These are phyloP conservation scores for Lolium multiflorum DNA, from an alignment of 176 grass and related monocot genomes.

Conservation along the genomic window DNA sequence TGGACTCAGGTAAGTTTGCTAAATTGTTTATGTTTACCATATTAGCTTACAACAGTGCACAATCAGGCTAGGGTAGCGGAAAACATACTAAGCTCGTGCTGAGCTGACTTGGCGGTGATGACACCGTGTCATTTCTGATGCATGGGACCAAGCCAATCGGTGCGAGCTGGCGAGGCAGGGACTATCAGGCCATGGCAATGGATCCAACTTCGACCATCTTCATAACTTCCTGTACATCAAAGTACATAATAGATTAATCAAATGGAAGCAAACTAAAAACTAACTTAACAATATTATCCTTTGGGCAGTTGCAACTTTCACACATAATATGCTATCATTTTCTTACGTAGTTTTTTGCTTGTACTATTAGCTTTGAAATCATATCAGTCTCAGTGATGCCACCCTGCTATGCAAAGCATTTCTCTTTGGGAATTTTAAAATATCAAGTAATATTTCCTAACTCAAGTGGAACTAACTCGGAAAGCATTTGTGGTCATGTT, in stretches of 20 bases:
- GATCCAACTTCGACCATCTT: slow-evolving; percentile 69
- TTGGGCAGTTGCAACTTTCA: not conserved
- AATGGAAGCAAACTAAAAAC: not conserved
- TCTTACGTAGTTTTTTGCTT: no score
- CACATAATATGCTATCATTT: not conserved
- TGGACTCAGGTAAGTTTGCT: no score
- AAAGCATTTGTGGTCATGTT: not conserved
- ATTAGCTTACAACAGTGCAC: no score
- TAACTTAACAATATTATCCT: not conserved
- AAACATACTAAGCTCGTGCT: no score
- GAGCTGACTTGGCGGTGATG: no score
- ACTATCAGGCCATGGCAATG: slow-evolving; percentile 46
- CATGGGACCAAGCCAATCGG: no score
- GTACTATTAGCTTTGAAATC: not conserved
- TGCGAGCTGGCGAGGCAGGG: no score
- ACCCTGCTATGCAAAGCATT: not conserved
- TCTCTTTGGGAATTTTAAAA: no score
- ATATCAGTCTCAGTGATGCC: not conserved
- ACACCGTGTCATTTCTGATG: no score
- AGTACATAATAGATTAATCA: slow-evolving; percentile 8
- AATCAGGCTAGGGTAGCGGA: no score
- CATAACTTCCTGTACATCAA: slow-evolving; percentile 60
- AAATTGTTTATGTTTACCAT: no score
- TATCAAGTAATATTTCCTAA: no score
- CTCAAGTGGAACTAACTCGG: not conserved